phyloP scores from a whole-genome alignment of 805 yeast species.

The Lipomyces chichibuensis region DNA sequence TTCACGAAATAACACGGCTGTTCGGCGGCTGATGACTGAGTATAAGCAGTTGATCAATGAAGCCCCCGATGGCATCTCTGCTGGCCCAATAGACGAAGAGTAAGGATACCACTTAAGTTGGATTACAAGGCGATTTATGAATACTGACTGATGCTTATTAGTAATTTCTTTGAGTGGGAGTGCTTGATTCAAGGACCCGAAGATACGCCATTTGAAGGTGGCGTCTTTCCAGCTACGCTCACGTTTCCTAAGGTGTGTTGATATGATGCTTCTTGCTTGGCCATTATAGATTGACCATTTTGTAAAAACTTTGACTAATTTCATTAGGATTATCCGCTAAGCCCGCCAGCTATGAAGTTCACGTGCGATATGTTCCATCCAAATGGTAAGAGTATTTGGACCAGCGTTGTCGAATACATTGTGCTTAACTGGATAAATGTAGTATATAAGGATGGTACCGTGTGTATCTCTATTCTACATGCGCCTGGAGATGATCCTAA shows the following conservation, averaged over 20 bases:
- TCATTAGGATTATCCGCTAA: conserved; percentile 68
- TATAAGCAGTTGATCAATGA: conserved; percentile 82
- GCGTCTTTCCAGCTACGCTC: conserved; percentile 77
- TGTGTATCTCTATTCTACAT: conserved; percentile 92
- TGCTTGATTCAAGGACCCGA: conserved; percentile 82
- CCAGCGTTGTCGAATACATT: not conserved
- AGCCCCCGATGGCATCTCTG: conserved; percentile 93
- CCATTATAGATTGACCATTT: not conserved
- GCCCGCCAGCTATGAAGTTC: conserved; percentile 76
- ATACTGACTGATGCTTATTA: conserved; percentile 10
- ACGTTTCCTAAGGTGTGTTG: conserved; percentile 57
- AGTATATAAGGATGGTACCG: conserved; percentile 89
- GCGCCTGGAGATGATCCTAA: conserved; percentile 98
- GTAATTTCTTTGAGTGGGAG: conserved; percentile 74
- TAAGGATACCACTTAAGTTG: conserved; percentile 30
- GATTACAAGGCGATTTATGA: not conserved
- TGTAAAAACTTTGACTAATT: not conserved
- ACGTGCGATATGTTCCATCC: conserved; percentile 89
- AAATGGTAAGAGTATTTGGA: conserved; percentile 50
- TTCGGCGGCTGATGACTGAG: conserved; percentile 82
- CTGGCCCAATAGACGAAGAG: conserved; percentile 82
- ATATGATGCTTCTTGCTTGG: not conserved
- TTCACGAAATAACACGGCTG: conserved; percentile 61
- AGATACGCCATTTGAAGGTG: conserved; percentile 83
- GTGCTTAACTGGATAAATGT: not conserved